A percentile compares a stretch with the other conserved stretches of the same genome.
Conservation (phyloP, 2,329 filamentous ascomycete genomes). For the Exophiala oligosperma region DNA sequence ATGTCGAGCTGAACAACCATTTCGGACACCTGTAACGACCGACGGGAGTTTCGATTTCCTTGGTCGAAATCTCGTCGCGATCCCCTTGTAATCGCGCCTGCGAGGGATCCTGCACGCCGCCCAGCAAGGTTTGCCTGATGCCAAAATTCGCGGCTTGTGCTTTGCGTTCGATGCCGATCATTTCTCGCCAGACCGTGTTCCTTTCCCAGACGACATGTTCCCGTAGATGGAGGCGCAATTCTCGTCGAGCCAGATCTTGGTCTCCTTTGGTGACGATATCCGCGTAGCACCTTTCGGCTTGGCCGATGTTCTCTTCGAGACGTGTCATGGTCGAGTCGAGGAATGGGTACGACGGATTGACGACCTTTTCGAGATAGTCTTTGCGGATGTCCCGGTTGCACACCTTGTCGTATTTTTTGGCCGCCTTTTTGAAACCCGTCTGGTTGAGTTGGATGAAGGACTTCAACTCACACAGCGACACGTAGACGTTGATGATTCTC, state of each 20-base stretch:
- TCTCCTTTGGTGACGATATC: slow-evolving; percentile 82
- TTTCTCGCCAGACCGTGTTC: slow-evolving; percentile 97
- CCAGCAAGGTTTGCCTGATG: slow-evolving; percentile 72
- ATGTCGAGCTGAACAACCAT: slow-evolving; percentile 81
- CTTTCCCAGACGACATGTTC: slow-evolving; percentile 99
- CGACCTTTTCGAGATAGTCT: slow-evolving; percentile 70
- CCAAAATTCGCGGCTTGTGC: slow-evolving; percentile 92
- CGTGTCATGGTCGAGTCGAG: slow-evolving; percentile 67
- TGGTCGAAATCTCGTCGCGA: slow-evolving; percentile 60
- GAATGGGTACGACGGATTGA: slow-evolving; percentile 82
- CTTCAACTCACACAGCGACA: slow-evolving; percentile 90
- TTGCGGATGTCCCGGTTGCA: slow-evolving; percentile 77
- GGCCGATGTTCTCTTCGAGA: slow-evolving; percentile 69
- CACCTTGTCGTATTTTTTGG: slow-evolving; percentile 99
- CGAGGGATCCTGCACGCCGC: slow-evolving; percentile 66
- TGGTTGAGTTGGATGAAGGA: slow-evolving; percentile 95
- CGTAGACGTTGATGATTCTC: slow-evolving; percentile 81
- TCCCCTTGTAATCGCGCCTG: slow-evolving; percentile 81
- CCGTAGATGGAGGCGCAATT: slow-evolving; percentile 83
- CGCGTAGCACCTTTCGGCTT: slow-evolving; percentile 78
- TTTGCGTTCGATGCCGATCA: slow-evolving; percentile 96
- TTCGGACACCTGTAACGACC: slow-evolving; percentile 73
- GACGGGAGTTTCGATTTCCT: slow-evolving; percentile 74
- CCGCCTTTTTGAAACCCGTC: slow-evolving; percentile 91
- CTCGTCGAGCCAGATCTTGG: slow-evolving; percentile 71